These are phyloP conservation scores for Papilionanthe hybrid DNA, from an alignment of 116 monocot genomes.

Conservation along the genomic window DNA sequence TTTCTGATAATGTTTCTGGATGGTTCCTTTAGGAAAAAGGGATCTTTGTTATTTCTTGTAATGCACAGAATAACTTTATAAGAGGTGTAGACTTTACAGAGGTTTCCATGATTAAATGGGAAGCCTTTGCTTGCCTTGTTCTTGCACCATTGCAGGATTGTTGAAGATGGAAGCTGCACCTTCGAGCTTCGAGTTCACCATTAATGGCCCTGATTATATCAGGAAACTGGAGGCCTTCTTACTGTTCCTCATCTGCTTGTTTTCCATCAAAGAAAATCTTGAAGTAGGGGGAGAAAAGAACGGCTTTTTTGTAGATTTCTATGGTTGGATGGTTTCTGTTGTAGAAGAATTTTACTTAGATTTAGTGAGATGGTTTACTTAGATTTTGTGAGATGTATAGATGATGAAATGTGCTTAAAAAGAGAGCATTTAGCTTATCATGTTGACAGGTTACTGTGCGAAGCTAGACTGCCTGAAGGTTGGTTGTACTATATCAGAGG, in stretches of 20 bases:
- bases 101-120: slow-evolving; percentile 4
- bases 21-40: neutral
- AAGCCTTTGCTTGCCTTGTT: neutral
- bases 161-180: neutral
- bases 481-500: neutral
- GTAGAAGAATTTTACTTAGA: neutral
- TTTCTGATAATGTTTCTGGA: neutral
- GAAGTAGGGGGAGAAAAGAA: neutral
- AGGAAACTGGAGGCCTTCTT: neutral
- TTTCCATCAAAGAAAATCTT: neutral
- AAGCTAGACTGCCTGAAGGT: neutral
- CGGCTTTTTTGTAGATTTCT: neutral
- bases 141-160: neutral
- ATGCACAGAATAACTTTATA: neutral
- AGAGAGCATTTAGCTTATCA: neutral
- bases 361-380: neutral
- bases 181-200: neutral
- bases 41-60: neutral
- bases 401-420: neutral
- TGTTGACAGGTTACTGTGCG: neutral
- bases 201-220: neutral
- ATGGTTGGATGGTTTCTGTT: neutral
- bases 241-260: neutral
- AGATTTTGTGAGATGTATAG: slow-evolving; percentile 2
- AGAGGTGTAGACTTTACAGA: neutral